A percentile compares a stretch with the other conserved stretches of the same genome.
phyloP scores from a whole-genome alignment of 805 yeast genomes.

The Wickerhamiella bombiphila region DNA sequence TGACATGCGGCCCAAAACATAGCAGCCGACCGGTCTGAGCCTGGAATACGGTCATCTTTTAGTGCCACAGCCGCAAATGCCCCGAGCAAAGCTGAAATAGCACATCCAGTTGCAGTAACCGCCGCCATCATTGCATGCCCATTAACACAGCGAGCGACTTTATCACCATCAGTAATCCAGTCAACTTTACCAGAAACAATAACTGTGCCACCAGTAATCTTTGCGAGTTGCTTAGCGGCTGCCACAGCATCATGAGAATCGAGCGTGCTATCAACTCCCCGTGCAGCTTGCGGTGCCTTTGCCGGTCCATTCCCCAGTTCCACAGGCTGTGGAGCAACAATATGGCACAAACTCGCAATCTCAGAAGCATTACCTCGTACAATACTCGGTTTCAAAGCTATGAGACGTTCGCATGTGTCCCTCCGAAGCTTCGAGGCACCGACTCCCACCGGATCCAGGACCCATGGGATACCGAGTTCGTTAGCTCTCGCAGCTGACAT shows the following conservation, averaged over 20 bases:
- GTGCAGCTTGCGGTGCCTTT: conserved; percentile 3
- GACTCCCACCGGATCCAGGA: conserved; percentile 87
- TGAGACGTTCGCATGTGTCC: conserved; percentile 35
- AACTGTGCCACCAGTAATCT: conserved; percentile 5
- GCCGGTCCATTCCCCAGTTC: no score
- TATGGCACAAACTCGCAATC: conserved; percentile 29
- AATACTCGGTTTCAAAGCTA: conserved; percentile 41
- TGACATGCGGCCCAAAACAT: conserved; percentile 7
- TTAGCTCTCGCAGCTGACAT: conserved; percentile 38
- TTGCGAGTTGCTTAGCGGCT: conserved; percentile 12
- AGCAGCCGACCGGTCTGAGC: no score
- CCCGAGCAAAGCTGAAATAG: conserved; percentile 14
- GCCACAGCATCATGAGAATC: conserved; percentile 11
- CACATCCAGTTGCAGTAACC: conserved; percentile 17
- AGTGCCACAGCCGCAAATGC: conserved; percentile 7
- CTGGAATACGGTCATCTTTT: background rate
- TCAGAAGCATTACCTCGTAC: conserved; percentile 85
- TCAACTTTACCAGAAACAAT: conserved; percentile 15
- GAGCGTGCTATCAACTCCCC: conserved; percentile 16
- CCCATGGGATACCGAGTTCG: conserved; percentile 39
- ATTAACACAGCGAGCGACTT: conserved; percentile 7
- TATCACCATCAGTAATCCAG: conserved; percentile 11
- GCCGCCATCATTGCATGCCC: conserved; percentile 17
- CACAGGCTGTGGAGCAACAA: conserved; percentile 31
- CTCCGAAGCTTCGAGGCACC: conserved; percentile 60